Conservation (phyloP, 345 rosid genomes). For the Rubroshorea leprosula region DNA sequence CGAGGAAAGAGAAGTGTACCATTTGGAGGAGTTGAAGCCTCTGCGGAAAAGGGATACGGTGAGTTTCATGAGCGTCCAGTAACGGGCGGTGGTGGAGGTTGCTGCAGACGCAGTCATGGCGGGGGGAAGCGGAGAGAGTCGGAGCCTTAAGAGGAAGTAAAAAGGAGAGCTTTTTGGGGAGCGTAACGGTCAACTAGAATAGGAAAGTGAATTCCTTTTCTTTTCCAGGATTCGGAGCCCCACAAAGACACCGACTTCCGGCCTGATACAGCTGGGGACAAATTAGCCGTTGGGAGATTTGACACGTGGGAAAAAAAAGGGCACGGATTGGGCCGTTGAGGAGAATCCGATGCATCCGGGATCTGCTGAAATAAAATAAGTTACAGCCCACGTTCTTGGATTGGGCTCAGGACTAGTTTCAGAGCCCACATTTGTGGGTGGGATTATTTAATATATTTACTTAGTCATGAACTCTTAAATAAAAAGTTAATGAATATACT, state of each 20-base stretch:
- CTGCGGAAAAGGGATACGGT: constrained; percentile 53
- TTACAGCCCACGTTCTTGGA: too few species aligned
- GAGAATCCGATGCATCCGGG: too few species aligned
- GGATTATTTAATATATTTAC: too few species aligned
- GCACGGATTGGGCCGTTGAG: neutral
- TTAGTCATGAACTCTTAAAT: too few species aligned
- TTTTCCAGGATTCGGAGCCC: too few species aligned
- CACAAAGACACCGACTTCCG: neutral
- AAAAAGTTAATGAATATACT: too few species aligned
- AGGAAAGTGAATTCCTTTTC: constrained; percentile 1
- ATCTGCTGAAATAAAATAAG: too few species aligned
- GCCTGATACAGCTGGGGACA: neutral
- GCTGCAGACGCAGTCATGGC: constrained; percentile 39
- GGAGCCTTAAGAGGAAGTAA: too few species aligned
- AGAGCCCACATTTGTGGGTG: too few species aligned
- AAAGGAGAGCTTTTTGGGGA: neutral
- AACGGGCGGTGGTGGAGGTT: constrained; percentile 36
- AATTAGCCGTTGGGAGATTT: constrained; percentile 9
- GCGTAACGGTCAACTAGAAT: neutral
- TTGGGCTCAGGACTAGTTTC: too few species aligned
- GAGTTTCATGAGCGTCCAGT: constrained; percentile 67
- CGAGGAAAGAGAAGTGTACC: too few species aligned
- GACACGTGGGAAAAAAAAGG: neutral
- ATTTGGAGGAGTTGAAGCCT: constrained; percentile 78
- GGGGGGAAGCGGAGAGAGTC: too few species aligned